Evolutionary conservation across 441 rosid species (phyloP).

Genomic region (Flueggea neowawraea): DNA sequence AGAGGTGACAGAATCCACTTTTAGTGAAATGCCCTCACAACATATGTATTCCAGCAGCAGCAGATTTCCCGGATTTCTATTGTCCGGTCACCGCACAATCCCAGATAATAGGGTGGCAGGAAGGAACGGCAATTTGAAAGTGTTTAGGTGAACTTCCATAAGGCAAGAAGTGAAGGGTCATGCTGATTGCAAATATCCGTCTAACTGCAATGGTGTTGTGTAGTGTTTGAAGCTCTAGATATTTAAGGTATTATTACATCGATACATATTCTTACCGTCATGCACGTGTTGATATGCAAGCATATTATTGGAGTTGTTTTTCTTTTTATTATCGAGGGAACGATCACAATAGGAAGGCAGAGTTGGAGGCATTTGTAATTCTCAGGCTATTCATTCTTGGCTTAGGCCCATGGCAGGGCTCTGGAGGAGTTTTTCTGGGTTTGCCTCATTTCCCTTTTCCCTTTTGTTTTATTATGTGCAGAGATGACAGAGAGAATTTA

Average conservation of each 20-base stretch:
- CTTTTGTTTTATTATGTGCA: too few species aligned
- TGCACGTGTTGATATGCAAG: too few species aligned
- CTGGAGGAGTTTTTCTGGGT: too few species aligned
- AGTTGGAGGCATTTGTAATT: not conserved
- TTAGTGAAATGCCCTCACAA: conserved; percentile 5
- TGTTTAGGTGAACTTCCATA: too few species aligned
- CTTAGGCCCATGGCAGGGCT: conserved; percentile 5
- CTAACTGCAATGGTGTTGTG: too few species aligned
- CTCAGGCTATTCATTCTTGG: conserved; percentile 37
- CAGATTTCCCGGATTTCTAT: not conserved
- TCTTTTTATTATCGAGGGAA: not conserved
- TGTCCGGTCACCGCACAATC: not conserved
- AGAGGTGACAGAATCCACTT: not conserved
- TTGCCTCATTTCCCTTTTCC: too few species aligned
- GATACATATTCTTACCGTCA: too few species aligned
- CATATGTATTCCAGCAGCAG: conserved; percentile 14
- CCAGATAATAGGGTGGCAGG: conserved; percentile 2
- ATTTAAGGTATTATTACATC: too few species aligned
- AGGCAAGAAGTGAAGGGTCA: too few species aligned
- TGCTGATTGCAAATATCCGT: too few species aligned
- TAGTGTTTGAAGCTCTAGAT: too few species aligned
- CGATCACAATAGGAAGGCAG: not conserved
- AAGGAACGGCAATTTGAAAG: conserved; percentile 4
- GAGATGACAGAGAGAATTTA: too few species aligned
- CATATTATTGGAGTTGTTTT: not conserved